These are phyloP conservation scores for Cucurbita argyrosperma DNA, from an alignment of 306 rosid genomes.

Conservation along the genomic window DNA sequence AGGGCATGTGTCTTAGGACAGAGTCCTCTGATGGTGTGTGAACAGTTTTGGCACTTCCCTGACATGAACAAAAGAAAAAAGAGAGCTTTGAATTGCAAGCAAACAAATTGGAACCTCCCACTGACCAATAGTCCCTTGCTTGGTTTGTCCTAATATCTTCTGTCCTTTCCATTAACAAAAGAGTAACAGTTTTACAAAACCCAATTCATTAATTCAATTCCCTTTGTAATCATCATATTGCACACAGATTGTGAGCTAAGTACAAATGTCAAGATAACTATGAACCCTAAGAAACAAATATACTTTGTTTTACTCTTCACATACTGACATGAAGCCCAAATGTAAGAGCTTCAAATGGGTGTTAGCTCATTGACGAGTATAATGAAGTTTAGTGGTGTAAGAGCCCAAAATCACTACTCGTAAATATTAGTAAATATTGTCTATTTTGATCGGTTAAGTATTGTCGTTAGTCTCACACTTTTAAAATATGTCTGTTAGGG, in stretches of 20 bases:
- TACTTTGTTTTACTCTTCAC: neutral
- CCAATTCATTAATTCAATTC: neutral
- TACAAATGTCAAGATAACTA: neutral
- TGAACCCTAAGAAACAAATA: neutral
- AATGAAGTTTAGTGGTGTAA: no score
- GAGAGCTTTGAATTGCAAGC: slow-evolving; percentile 52
- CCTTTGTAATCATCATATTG: neutral
- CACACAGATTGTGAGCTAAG: neutral
- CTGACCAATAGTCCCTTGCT: slow-evolving; percentile 32
- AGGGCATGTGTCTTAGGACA: neutral
- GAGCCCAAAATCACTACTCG: no score
- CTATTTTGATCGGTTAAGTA: no score
- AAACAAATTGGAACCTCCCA: slow-evolving; percentile 39
- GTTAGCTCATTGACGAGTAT: neutral
- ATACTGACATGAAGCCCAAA: neutral
- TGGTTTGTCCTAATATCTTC: slow-evolving; percentile 19
- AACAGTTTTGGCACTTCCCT: slow-evolving; percentile 7
- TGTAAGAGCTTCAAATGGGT: no score
- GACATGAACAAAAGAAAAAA: neutral
- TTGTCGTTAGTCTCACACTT: no score
- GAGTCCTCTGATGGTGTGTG: slow-evolving; percentile 3
- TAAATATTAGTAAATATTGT: no score
- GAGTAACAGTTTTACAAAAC: neutral
- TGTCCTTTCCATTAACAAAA: neutral
- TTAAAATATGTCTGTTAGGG: no score